Conservation (phyloP, 495 filamentous ascomycete species). For the Ramalina peruviana region DNA sequence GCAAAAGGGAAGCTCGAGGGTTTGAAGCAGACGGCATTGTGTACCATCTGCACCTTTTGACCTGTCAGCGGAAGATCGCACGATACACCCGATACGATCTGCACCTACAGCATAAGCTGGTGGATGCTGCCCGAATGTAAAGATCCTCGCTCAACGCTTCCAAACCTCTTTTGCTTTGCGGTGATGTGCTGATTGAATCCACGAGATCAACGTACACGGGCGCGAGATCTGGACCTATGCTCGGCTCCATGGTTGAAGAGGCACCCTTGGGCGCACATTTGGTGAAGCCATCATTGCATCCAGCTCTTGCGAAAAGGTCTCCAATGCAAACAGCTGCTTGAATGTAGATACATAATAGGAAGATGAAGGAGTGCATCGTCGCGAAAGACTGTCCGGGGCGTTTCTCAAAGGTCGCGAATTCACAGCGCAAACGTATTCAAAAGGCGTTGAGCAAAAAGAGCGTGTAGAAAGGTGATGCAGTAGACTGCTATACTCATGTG, state of each 20-base stretch:
- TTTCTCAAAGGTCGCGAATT: too few species aligned
- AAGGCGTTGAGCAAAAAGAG: too few species aligned
- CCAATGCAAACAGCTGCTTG: neutral
- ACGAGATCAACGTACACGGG: constrained; percentile 18
- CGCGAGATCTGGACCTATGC: constrained; percentile 15
- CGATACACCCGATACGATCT: too few species aligned
- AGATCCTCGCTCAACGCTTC: neutral
- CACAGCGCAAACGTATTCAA: too few species aligned
- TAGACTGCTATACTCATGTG: too few species aligned
- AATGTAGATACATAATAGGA: neutral
- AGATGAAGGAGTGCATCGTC: neutral
- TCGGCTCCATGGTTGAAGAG: constrained; percentile 14
- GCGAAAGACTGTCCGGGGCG: too few species aligned
- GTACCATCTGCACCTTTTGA: constrained; percentile 14
- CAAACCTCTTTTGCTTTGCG: constrained; percentile 8
- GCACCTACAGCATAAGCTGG: constrained; percentile 14
- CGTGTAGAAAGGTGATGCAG: too few species aligned
- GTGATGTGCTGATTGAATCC: constrained; percentile 16
- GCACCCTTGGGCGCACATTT: constrained; percentile 17
- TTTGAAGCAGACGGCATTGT: constrained; percentile 19
- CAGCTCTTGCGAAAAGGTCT: neutral
- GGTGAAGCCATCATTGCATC: constrained; percentile 7
- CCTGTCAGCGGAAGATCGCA: neutral
- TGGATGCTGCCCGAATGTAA: constrained; percentile 8
- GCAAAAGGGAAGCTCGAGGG: constrained; percentile 22